Percentiles rank a stretch among this genome's conserved stretches.
Evolutionary conservation across 2,329 filamentous ascomycete species (phyloP).

Genomic region (Aspergillus awamori): DNA sequence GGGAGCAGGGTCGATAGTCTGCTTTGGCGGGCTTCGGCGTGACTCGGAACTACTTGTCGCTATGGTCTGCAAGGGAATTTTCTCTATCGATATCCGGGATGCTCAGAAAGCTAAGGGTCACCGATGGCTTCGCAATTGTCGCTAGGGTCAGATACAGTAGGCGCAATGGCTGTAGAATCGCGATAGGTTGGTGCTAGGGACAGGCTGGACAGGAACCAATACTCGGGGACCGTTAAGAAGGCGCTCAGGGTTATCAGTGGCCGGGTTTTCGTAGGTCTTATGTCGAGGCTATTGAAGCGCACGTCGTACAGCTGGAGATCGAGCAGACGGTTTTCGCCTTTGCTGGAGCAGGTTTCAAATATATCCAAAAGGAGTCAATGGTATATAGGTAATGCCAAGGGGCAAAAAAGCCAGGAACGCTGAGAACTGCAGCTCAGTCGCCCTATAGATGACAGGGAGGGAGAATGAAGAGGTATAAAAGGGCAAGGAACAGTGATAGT

Average conservation of each 20-base stretch:
- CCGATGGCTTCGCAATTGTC: constrained; percentile 7
- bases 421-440: constrained; percentile 9
- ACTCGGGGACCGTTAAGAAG: not conserved
- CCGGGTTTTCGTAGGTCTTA: not conserved
- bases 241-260: not conserved
- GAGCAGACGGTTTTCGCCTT: constrained; percentile 8
- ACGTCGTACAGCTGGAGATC: constrained; percentile 15
- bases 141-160: constrained; percentile 12
- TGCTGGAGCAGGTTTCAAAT: constrained; percentile 14
- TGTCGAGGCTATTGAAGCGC: constrained; percentile 15
- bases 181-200: not conserved
- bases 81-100: not conserved
- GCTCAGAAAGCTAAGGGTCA: not conserved
- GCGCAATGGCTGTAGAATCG: constrained; percentile 11
- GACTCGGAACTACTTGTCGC: constrained; percentile 4
- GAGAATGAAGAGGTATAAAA: not conserved
- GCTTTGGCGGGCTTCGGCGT: not conserved
- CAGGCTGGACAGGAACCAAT: not conserved
- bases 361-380: constrained; percentile 17
- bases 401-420: not conserved
- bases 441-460: constrained; percentile 14
- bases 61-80: not conserved
- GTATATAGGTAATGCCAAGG: constrained; percentile 15
- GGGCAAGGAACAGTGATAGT: not conserved
- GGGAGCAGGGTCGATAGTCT: not conserved